Evolutionary conservation across 108 stramenopile genomes (phyloP).

Genomic region (Cyclotella kingstonii): DNA sequence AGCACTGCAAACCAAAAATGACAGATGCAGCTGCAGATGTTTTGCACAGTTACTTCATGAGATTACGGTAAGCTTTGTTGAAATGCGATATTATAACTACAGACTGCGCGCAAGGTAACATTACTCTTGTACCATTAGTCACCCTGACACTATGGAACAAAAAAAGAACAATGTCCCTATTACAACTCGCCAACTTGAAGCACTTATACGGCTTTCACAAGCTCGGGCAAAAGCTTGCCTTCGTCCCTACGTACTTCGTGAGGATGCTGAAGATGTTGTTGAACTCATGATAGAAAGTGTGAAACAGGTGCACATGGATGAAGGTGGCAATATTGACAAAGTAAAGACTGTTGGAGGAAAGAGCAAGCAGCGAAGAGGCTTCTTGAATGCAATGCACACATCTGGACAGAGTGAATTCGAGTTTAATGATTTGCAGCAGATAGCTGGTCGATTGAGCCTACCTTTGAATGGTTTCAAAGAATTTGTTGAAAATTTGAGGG

Average conservation of each 20-base stretch:
- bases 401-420: conserved; percentile 44
- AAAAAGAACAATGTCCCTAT: conserved; percentile 86
- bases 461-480: conserved; percentile 60
- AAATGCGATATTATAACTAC: conserved; percentile 1
- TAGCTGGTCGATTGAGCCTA: conserved; percentile 63
- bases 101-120: too few relatives aligned
- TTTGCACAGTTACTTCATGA: conserved; percentile 90
- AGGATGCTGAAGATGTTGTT: conserved; percentile 98
- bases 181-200: conserved; percentile 96
- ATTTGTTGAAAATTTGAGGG: conserved; percentile 74
- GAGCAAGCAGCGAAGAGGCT: conserved; percentile 58
- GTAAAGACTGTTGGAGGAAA: conserved; percentile 73
- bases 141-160: conserved; percentile 48
- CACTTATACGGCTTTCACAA: conserved; percentile 90
- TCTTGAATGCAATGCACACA: conserved; percentile 38
- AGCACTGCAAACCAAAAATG: conserved; percentile 90
- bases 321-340: conserved; percentile 66
- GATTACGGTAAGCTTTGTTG: conserved; percentile 55
- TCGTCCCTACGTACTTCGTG: conserved; percentile 82
- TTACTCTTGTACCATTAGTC: too few relatives aligned
- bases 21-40: conserved; percentile 79
- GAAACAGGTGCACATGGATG: conserved; percentile 70
- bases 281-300: conserved; percentile 79
- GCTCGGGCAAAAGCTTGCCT: conserved; percentile 96
- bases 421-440: conserved; percentile 58